phyloP scores from a whole-genome alignment of 208 protist genomes.

The Acanthamoeba royreba region DNA sequence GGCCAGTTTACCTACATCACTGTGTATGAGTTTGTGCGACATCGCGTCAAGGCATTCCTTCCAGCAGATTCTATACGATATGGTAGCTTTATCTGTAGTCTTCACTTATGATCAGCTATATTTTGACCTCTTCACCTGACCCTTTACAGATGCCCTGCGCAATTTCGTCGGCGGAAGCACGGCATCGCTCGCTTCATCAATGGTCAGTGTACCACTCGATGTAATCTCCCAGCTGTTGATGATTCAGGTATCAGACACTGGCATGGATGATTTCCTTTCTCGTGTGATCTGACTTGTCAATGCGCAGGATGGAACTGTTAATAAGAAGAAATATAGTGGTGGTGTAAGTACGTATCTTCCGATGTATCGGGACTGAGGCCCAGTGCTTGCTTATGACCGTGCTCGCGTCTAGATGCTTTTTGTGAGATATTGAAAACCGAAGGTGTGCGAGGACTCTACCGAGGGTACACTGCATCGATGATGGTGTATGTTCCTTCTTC shows the following conservation, averaged over 20 bases:
- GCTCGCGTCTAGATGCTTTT: neutral
- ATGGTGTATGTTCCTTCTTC: conserved; percentile 20
- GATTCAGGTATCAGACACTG: no score
- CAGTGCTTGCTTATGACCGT: no score
- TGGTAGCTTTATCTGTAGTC: neutral
- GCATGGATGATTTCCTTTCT: no score
- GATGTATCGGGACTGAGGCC: no score
- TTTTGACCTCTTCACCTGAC: no score
- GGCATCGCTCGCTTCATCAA: neutral
- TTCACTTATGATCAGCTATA: no score
- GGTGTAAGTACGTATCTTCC: neutral
- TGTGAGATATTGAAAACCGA: neutral
- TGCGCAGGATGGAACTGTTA: neutral
- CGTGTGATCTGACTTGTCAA: neutral
- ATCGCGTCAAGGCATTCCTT: neutral
- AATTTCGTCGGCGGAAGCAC: neutral
- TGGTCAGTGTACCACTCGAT: conserved; percentile 1
- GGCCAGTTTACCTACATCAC: conserved; percentile 15
- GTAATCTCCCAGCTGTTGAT: neutral
- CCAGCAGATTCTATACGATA: neutral
- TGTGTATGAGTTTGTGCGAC: conserved; percentile 1
- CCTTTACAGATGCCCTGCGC: neutral
- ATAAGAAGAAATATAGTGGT: neutral
- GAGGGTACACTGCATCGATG: neutral
- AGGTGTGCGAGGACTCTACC: neutral